These are phyloP conservation scores for Leucocoprinus leucothites DNA, from an alignment of 768 basidiomycete genomes.

Conservation along the genomic window DNA sequence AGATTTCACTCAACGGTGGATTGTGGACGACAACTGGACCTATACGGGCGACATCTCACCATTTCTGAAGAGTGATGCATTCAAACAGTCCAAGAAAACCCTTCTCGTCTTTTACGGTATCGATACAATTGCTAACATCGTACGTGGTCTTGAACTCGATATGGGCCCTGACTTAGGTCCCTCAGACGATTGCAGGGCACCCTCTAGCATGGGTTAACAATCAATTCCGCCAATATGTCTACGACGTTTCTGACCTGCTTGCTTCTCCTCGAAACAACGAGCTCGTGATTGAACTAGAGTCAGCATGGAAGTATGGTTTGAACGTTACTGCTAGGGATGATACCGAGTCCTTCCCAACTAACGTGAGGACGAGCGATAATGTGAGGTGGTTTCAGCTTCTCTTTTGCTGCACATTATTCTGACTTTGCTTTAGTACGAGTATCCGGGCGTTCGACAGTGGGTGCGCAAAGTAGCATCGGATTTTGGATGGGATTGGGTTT, in stretches of 20 bases:
- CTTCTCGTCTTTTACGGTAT: slow-evolving; percentile 55
- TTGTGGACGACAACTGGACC: slow-evolving; percentile 56
- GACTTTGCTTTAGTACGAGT: slow-evolving; percentile 38
- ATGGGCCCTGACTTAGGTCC: not conserved
- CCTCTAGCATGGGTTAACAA: slow-evolving; percentile 58
- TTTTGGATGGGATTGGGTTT: slow-evolving; percentile 64
- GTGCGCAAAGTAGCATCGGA: slow-evolving; percentile 51
- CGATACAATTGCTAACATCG: slow-evolving; percentile 56
- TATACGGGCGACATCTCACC: slow-evolving; percentile 53
- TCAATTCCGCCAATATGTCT: slow-evolving; percentile 52
- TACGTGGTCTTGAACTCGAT: slow-evolving; percentile 21
- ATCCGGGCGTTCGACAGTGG: slow-evolving; percentile 44
- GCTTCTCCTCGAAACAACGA: slow-evolving; percentile 35
- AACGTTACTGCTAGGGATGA: slow-evolving; percentile 51
- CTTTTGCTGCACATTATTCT: not conserved
- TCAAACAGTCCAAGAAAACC: slow-evolving; percentile 24
- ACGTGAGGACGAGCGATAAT: slow-evolving; percentile 10
- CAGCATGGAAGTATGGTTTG: slow-evolving; percentile 49
- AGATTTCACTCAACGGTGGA: slow-evolving; percentile 57
- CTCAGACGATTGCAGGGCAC: slow-evolving; percentile 45
- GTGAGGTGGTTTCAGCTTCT: not conserved
- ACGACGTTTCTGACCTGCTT: slow-evolving; percentile 45
- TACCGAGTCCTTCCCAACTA: slow-evolving; percentile 38
- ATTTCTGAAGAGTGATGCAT: slow-evolving; percentile 26
- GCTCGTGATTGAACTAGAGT: slow-evolving; percentile 49